phyloP scores from a whole-genome alignment of 2,329 filamentous ascomycete species.

The Alternaria dauci region DNA sequence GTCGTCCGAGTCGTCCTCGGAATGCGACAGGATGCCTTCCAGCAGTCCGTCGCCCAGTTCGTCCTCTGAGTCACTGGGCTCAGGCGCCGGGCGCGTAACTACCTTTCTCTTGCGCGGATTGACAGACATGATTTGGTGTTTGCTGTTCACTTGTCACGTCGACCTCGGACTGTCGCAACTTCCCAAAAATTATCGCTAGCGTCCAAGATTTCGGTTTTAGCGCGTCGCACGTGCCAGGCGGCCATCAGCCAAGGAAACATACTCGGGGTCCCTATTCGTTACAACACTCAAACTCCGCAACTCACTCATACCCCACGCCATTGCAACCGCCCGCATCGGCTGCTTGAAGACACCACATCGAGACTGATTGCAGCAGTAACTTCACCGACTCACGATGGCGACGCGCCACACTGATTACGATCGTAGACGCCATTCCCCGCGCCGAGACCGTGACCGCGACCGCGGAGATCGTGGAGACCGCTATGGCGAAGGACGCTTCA shows the following conservation, averaged over 20 bases:
- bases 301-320: constrained; percentile 8
- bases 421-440: constrained; percentile 49
- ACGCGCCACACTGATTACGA: constrained; percentile 73
- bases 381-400: constrained; percentile 46
- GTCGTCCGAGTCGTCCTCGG: constrained; percentile 51
- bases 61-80: constrained; percentile 42
- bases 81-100: constrained; percentile 47
- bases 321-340: constrained; percentile 1
- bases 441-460: constrained; percentile 26
- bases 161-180: constrained; percentile 11
- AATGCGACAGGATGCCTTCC: constrained; percentile 54
- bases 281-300: constrained; percentile 7
- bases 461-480: constrained; percentile 55
- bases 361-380: constrained; percentile 32
- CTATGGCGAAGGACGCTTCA: constrained; percentile 49
- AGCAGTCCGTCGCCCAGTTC: constrained; percentile 52
- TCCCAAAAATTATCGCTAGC: constrained; percentile 29
- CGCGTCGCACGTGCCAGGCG: constrained; percentile 22
- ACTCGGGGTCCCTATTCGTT: constrained; percentile 2
- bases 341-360: constrained; percentile 7
- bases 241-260: constrained; percentile 16
- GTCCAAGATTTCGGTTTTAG: constrained; percentile 39
- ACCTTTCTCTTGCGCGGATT: constrained; percentile 61
- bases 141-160: constrained; percentile 10
- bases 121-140: constrained; percentile 45